Conservation (phyloP, 352 stramenopile species). For the Salisapilia sapeloensis region DNA sequence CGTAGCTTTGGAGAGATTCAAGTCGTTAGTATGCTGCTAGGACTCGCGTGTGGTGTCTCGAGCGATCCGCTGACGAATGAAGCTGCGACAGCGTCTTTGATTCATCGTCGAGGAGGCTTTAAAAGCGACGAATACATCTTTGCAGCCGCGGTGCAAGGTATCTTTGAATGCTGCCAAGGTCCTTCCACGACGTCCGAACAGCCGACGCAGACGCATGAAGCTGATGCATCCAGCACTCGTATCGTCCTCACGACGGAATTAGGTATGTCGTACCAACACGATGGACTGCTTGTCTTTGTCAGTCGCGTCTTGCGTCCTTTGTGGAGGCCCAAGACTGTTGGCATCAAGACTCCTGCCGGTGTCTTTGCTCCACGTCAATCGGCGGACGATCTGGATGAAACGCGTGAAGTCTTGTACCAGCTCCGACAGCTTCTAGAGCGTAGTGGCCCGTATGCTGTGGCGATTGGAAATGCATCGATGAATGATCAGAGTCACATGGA, state of each 20-base stretch:
- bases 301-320: slow-evolving; percentile 60
- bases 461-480: slow-evolving; percentile 44
- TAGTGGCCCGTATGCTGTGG: slow-evolving; percentile 48
- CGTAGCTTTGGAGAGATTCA: slow-evolving; percentile 73
- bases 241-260: slow-evolving; percentile 79
- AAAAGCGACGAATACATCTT: slow-evolving; percentile 74
- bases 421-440: slow-evolving; percentile 68
- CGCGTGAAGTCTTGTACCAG: slow-evolving; percentile 71
- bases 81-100: slow-evolving; percentile 18
- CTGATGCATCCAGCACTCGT: slow-evolving; percentile 19
- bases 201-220: slow-evolving; percentile 2
- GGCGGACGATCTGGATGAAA: slow-evolving; percentile 39
- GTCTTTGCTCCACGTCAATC: slow-evolving; percentile 24
- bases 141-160: slow-evolving; percentile 51
- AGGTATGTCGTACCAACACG: slow-evolving; percentile 76
- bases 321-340: slow-evolving; percentile 46
- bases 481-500: neutral
- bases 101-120: slow-evolving; percentile 18
- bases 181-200: slow-evolving; percentile 12
- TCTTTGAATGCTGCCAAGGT: slow-evolving; percentile 68
- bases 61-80: slow-evolving; percentile 56
- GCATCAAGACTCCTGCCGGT: slow-evolving; percentile 15
- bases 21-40: slow-evolving; percentile 81
- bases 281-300: slow-evolving; percentile 68
- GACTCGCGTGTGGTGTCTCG: slow-evolving; percentile 65